Base-by-base conservation (phyloP, 225 moss, liverwort and hornwort species). In the Polytrichum commune region DNA sequence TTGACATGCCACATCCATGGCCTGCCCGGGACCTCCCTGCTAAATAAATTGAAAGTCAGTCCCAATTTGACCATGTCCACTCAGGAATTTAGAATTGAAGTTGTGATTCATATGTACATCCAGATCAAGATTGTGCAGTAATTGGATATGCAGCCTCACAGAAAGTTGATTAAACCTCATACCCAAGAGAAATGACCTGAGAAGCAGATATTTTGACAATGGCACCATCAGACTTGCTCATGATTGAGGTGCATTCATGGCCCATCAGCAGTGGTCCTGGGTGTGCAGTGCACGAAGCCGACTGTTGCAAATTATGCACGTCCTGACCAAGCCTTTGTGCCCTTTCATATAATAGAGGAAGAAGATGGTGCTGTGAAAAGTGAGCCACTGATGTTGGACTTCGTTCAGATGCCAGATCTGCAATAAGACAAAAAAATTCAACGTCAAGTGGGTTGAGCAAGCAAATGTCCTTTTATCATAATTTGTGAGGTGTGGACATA, bases 351-450 rank as follows among this genome's bases (percentile, higher is more conserved):
- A 98, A 81, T 28, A 98, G 88, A 64, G 87, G 94, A 38, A 90
- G 64, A 33, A 98, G 94, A 65, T 87, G 89, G 66, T 98, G 92
- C 73, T 98, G 94, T 27, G 97, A 92, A 75, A 92, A 98, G 66
- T 98, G 97, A 70, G 94, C 86, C 1, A 92, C 79, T 60, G 91
- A 85, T 32, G 85, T 82, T 70, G 97, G 97, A 78, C 97, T 98
- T 30, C 79, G 75, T 64, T 76, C 80, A n/a, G 82, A 79, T 63
- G 73, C 67, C 56, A 77, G 66, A 75, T 93, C 97, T 96, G 77
- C 62, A 79, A 35, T 1, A 72, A 55, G 35, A 19, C 62, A 60
- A 58, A 26, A 58, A 0, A 4, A 2, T 46, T 16, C 46, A 16
- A 46, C 46, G 1, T 3, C 13, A 46, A 46, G 10, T 46, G 46